These are phyloP conservation scores for Bocquillonia castaneifolia DNA, from an alignment of 441 rosid genomes.

Conservation along the genomic window DNA sequence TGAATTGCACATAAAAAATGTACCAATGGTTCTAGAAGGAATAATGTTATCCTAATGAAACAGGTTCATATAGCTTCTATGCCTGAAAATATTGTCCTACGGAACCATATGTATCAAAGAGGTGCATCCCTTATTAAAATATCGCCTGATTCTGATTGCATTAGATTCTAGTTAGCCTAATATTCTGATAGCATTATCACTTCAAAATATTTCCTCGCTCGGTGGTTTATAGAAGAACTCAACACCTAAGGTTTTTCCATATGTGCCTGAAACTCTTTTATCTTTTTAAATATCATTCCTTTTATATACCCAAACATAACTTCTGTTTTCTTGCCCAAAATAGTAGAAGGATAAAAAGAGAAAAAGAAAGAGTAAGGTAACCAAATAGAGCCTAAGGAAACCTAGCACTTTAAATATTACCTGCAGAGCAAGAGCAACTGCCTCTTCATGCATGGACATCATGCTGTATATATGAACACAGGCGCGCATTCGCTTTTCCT, in stretches of 20 bases:
- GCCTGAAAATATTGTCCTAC: background rate
- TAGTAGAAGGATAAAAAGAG: background rate
- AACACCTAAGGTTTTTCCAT: too few species aligned
- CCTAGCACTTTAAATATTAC: slow-evolving; percentile 31
- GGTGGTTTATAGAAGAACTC: too few species aligned
- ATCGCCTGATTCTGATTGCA: too few species aligned
- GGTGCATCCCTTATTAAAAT: too few species aligned
- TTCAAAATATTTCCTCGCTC: too few species aligned
- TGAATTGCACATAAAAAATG: background rate
- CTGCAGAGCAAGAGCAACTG: slow-evolving; percentile 99
- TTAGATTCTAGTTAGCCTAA: too few species aligned
- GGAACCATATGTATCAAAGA: too few species aligned
- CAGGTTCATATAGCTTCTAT: background rate
- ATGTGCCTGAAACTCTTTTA: too few species aligned
- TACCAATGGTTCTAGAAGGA: background rate
- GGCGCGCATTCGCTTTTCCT: slow-evolving; percentile 93
- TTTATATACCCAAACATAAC: too few species aligned
- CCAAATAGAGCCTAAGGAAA: background rate
- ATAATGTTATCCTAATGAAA: background rate
- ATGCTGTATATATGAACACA: slow-evolving; percentile 97
- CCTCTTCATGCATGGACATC: slow-evolving; percentile 99
- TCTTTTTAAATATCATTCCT: too few species aligned
- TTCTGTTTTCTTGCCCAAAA: too few species aligned
- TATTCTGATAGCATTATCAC: too few species aligned
- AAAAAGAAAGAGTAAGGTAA: background rate